Base-by-base conservation (phyloP, 805 yeast genomes). In the Cephaloascus albidus region DNA sequence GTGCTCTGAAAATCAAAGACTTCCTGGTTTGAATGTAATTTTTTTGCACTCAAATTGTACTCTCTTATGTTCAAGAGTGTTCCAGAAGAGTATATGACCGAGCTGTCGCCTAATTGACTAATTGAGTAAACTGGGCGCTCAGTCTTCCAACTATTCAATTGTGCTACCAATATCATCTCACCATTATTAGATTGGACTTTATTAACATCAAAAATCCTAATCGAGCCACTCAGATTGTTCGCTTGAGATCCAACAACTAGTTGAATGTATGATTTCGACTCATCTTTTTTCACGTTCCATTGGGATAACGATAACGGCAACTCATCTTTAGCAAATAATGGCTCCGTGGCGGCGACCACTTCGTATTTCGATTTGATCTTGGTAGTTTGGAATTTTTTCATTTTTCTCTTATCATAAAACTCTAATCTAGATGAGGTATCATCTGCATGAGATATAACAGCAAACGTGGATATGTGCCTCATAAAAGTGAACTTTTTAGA, bases 231-330 rank as follows among this genome's bases (percentile, higher is more conserved):
- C n/a, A n/a, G n/a, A 38, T 16, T 15, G 2, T 12, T 44, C 42
- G 1, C n/a, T 36, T 39, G 18, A 36, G 36, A 10, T 15, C 18
- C 23, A 37, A 37, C 35, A 36, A 39, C 52, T 51, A 3, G 63
- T 48, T 14, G 33, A 8, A 5, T 31, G 18, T 31, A 31, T 8
- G 33, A n/a, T 15, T n/a, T 31, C 33, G 16, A n/a, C 16, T 31
- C 33, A 15, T 16, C 16, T 23, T 23, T 23, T n/a, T n/a, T 31
- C 6, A 31, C 33, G 16, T 50, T 46, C 71, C 70, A 65, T 36
- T 55, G 57, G n/a, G 55, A 45, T 3, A 65, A 20, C 5, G 56
- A 47, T 6, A 53, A 31, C 1, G 66, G 63, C 3, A 38, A 49
- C 35, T 59, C 65, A 4, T 48, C 45, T 0, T 0, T 48, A 38